Percentiles rank a stretch among this genome's conserved stretches.
Evolutionary conservation across 441 rosid genomes (phyloP).

Genomic region (Mallotus repandus): DNA sequence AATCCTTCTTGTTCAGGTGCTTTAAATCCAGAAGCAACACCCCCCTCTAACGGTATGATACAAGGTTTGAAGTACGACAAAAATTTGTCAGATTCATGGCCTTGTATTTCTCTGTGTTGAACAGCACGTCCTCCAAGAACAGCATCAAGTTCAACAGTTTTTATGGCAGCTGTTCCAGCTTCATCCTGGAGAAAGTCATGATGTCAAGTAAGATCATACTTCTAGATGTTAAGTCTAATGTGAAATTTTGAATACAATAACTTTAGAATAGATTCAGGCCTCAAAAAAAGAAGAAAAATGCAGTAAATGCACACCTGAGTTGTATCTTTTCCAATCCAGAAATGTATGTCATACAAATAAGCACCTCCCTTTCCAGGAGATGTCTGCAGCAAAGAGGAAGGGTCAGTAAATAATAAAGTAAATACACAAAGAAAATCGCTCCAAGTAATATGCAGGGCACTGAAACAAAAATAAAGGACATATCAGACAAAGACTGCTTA

Average conservation of each 20-base stretch:
- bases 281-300: constrained; percentile 14
- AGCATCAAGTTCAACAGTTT: constrained; percentile 95
- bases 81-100: constrained; percentile 95
- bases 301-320: constrained; percentile 65
- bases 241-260: not conserved
- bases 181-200: constrained; percentile 59
- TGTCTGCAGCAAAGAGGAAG: constrained; percentile 47
- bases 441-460: not conserved
- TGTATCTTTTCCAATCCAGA: constrained; percentile 98
- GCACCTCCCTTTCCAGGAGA: constrained; percentile 83
- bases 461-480: not conserved
- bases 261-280: not conserved
- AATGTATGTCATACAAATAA: constrained; percentile 85
- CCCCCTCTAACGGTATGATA: constrained; percentile 93
- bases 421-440: constrained; percentile 6
- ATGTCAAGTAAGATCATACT: constrained; percentile 14
- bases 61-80: constrained; percentile 98
- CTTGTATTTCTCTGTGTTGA: constrained; percentile 96
- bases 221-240: not conserved
- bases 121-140: constrained; percentile 98
- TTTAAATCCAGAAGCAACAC: constrained; percentile 93
- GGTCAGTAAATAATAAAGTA: not conserved
- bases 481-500: not conserved
- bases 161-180: constrained; percentile 97
- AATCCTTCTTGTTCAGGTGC: constrained; percentile 79